Percentiles rank a stretch among this genome's conserved stretches.
phyloP scores from a whole-genome alignment of 2,329 filamentous ascomycete species.

The Trichoderma afroharzianum region DNA sequence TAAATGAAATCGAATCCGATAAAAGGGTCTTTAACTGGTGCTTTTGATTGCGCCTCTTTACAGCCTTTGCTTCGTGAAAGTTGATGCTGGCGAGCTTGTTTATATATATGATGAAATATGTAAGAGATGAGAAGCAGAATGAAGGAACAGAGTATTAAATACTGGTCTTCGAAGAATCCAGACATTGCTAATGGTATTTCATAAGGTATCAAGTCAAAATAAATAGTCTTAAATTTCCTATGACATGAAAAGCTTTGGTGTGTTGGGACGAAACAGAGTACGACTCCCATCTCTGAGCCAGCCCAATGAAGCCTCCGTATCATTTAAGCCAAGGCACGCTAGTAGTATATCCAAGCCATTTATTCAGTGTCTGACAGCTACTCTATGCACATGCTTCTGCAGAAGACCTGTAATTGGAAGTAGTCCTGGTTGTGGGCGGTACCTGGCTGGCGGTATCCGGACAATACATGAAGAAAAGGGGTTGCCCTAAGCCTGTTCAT shows the following conservation, averaged over 20 bases:
- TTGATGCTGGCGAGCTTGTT: slow-evolving; percentile 17
- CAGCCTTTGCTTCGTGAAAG: slow-evolving; percentile 25
- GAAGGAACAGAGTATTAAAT: neutral
- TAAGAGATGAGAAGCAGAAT: neutral
- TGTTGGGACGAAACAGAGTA: neutral
- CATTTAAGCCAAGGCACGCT: neutral
- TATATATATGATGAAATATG: slow-evolving; percentile 11
- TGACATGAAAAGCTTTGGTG: neutral
- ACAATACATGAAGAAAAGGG: neutral
- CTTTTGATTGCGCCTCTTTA: slow-evolving; percentile 23
- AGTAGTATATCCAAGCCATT: neutral
- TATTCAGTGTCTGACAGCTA: neutral
- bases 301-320: neutral
- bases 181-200: neutral
- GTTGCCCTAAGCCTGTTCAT: neutral
- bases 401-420: neutral
- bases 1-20: slow-evolving; percentile 36
- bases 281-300: neutral
- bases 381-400: neutral
- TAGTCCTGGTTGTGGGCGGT: neutral
- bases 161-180: neutral
- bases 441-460: neutral
- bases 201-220: neutral
- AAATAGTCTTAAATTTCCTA: neutral
- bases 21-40: slow-evolving; percentile 29